phyloP scores from a whole-genome alignment of 2,329 filamentous ascomycete genomes.

The Sporothrix luriei region DNA sequence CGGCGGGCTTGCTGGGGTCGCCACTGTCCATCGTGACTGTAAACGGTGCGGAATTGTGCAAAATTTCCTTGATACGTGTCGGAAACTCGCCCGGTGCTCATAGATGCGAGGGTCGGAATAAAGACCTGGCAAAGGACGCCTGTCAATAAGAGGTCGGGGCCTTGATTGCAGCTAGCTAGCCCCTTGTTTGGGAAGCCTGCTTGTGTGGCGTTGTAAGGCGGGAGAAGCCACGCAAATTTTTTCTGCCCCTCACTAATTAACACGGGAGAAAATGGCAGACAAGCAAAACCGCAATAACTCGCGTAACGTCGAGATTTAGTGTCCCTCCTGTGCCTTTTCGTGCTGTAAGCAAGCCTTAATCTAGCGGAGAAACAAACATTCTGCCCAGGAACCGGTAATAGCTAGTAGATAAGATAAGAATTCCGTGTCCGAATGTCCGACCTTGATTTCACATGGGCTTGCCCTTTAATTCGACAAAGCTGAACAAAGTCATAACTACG shows the following conservation, averaged over 20 bases:
- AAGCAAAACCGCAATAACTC: neutral
- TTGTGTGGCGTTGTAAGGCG: neutral
- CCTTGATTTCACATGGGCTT: neutral
- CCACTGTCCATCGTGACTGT: slow-evolving; percentile 37
- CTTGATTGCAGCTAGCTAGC: too few species aligned
- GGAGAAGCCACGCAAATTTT: slow-evolving; percentile 28
- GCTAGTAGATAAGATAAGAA: slow-evolving; percentile 15
- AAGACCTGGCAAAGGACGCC: neutral
- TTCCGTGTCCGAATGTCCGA: neutral
- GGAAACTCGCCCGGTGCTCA: neutral
- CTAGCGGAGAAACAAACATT: neutral
- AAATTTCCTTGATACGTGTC: neutral
- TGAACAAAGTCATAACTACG: neutral
- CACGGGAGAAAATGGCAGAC: neutral
- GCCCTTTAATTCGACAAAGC: neutral
- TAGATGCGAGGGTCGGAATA: neutral
- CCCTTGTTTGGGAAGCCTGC: neutral
- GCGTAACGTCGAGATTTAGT: neutral
- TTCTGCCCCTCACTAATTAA: slow-evolving; percentile 29
- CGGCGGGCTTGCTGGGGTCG: slow-evolving; percentile 35
- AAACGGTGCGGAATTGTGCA: neutral
- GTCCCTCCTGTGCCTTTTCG: neutral
- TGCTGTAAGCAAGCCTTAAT: neutral
- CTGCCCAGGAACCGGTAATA: neutral
- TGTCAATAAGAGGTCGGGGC: too few species aligned